Conservation (phyloP, 2,329 filamentous ascomycete genomes). For the Colletotrichum paranaense region DNA sequence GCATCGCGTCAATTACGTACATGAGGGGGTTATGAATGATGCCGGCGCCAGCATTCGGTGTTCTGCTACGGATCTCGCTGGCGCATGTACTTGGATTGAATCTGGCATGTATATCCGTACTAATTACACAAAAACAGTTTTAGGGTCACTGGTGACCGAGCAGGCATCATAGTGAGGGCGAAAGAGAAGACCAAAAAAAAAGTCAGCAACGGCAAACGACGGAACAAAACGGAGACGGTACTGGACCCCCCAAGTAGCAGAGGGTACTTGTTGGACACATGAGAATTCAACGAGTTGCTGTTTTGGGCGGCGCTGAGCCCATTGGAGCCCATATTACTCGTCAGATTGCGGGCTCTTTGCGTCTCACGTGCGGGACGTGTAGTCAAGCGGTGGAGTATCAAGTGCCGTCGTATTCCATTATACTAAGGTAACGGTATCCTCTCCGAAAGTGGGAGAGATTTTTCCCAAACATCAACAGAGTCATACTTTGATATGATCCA, state of each 20-base stretch:
- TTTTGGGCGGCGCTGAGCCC: slow-evolving; percentile 22
- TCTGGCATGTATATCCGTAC: background rate
- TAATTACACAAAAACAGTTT: background rate
- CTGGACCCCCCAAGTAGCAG: slow-evolving; percentile 4
- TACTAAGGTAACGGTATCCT: background rate
- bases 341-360: slow-evolving; percentile 26
- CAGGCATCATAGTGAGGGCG: background rate
- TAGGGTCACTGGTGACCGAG: no score
- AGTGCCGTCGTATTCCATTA: background rate
- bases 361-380: slow-evolving; percentile 17
- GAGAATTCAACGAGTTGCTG: slow-evolving; percentile 23
- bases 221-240: slow-evolving; percentile 20
- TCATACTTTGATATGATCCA: background rate
- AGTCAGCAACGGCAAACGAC: slow-evolving; percentile 19
- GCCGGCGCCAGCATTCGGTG: background rate
- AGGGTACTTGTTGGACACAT: slow-evolving; percentile 15
- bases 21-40: slow-evolving; percentile 4
- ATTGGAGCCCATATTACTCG: slow-evolving; percentile 28
- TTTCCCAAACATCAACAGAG: background rate
- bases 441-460: background rate
- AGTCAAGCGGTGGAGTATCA: slow-evolving; percentile 12
- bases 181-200: background rate
- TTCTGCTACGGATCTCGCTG: background rate
- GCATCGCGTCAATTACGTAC: slow-evolving; percentile 14
- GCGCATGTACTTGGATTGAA: background rate